Evolutionary conservation across 1,284 basidiomycete species (phyloP).

Genomic region (Puccinia novopanici): DNA sequence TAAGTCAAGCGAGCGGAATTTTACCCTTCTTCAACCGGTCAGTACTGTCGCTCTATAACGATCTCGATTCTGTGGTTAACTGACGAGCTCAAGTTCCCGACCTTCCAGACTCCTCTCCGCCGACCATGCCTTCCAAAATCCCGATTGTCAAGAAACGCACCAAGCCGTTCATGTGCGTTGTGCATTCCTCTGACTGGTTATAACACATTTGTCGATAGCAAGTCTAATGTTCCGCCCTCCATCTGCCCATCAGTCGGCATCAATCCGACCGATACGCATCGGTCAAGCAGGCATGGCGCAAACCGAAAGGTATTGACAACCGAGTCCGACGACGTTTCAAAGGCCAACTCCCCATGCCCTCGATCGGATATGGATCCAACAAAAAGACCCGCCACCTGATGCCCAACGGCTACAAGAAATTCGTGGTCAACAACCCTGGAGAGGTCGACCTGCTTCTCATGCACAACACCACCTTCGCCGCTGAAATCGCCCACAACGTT

Average conservation of each 20-base stretch:
- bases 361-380: constrained; percentile 63
- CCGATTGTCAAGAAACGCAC: constrained; percentile 96
- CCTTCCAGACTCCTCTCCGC: background rate
- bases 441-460: constrained; percentile 91
- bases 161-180: constrained; percentile 82
- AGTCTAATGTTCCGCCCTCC: background rate
- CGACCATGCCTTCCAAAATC: constrained; percentile 60
- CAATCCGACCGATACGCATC: constrained; percentile 93
- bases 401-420: constrained; percentile 90
- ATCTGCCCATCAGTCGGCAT: constrained; percentile 71
- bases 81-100: background rate
- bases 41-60: background rate
- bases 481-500: constrained; percentile 96
- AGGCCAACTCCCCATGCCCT: constrained; percentile 92
- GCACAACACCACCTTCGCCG: constrained; percentile 97
- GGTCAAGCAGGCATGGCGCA: constrained; percentile 96
- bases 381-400: constrained; percentile 83
- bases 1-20: background rate
- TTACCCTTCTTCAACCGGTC: background rate
- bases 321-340: constrained; percentile 87
- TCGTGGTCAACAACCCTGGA: constrained; percentile 85
- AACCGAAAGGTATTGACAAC: constrained; percentile 56
- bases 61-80: background rate
- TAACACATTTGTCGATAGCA: background rate
- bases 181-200: background rate